These are phyloP conservation scores for Penicillium vulpinum DNA, from an alignment of 2,329 filamentous ascomycete genomes.

Conservation along the genomic window DNA sequence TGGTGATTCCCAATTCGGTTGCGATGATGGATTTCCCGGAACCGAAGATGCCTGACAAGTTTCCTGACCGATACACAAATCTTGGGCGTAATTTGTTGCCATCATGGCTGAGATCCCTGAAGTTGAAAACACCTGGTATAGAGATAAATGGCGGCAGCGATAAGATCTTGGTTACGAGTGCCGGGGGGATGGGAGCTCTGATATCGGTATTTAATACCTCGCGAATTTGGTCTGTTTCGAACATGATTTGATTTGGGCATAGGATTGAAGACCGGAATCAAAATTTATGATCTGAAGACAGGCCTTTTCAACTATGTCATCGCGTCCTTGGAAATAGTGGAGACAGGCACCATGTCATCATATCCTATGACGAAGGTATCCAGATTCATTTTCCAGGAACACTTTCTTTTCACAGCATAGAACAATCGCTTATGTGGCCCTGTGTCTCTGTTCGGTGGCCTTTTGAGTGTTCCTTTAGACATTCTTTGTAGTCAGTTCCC, in stretches of 20 bases:
- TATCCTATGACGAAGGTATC: background rate
- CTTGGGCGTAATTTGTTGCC: constrained; percentile 48
- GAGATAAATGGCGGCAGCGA: constrained; percentile 29
- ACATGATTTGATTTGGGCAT: constrained; percentile 13
- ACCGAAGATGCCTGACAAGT: constrained; percentile 59
- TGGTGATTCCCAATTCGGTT: constrained; percentile 57
- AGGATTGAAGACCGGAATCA: background rate
- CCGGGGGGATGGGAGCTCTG: constrained; percentile 22
- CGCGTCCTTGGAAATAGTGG: background rate
- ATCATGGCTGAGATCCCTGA: constrained; percentile 29
- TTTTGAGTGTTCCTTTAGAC: too few relatives aligned
- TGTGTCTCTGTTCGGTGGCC: too few relatives aligned
- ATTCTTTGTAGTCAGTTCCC: too few relatives aligned
- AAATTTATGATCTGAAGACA: background rate
- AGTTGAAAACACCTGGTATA: constrained; percentile 30
- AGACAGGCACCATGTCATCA: constrained; percentile 9
- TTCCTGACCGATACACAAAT: constrained; percentile 67
- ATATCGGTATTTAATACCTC: constrained; percentile 28
- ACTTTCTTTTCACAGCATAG: too few relatives aligned
- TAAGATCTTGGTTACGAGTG: constrained; percentile 22
- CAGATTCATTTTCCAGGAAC: background rate
- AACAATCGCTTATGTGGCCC: background rate
- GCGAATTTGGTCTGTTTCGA: constrained; percentile 19
- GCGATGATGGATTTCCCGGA: constrained; percentile 56
- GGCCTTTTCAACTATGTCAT: constrained; percentile 4